Evolutionary conservation across 108 stramenopile genomes (phyloP), one percentile per base, ranked within the genome.

Genomic region (Ochromonas danica): DNA sequence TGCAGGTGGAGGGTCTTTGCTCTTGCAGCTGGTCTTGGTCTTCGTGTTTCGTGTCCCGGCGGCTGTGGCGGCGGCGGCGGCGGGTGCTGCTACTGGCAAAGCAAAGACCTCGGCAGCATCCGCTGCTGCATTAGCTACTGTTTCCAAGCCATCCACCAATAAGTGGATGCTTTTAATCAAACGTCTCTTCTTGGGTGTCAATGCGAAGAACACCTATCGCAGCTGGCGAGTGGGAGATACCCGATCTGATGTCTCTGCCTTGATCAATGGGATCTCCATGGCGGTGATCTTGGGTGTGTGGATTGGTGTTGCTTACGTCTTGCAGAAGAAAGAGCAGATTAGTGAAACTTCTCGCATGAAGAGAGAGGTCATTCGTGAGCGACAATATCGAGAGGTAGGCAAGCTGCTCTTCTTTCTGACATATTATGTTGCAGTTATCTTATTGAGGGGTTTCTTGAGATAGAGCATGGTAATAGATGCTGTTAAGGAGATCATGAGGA

Each of bases 301-400:
- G 10, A 33, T 33, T 36, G 17, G 3, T 6, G 3, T 67, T 3
- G 63, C 63, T 6, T 35, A 28, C 33, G 17, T 67, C 31, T 35
- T 67, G 63, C 63, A 35, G 3, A 28, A 36, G 25, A 35, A 36
- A 36, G 63, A 67, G 25, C 14, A 67, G 10, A 14, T 67, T 67
- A 35, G 14, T 35, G 14, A 33, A 10, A 33, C 17, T 67, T 25
- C 14, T 31, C 17, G 31, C 3, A 35, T 67, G 63, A 67, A 31
- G 31, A 67, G 25, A 67, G 63, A 67, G 25, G 25, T 33, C 31
- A 6, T 3, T 10, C 17, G 31, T 14, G 63, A 31, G 6, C 3
- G 6, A 36, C 3, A 31, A 36, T 67, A 67, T 67, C 17, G 31
- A 67, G 63, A 67, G 63, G 63, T 67, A 67, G 25, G 30, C 17